Evolutionary conservation across 2,329 filamentous ascomycete species (phyloP).

Genomic region (Monilinia laxa): DNA sequence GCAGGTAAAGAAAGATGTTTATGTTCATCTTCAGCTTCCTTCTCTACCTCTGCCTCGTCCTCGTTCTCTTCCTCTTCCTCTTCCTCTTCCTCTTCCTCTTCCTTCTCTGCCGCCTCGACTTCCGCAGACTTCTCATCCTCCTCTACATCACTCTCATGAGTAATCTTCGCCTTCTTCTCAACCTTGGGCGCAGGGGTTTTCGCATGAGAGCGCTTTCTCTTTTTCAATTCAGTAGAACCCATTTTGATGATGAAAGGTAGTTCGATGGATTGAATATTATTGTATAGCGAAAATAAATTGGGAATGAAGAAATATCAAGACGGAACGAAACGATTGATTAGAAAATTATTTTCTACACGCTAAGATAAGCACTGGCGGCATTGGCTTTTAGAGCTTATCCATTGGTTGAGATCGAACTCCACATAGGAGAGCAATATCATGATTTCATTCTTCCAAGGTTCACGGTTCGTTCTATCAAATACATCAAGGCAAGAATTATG

Average conservation of each 20-base stretch:
- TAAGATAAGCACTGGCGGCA: slow-evolving; percentile 3
- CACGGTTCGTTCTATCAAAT: no score
- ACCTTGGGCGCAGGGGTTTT: slow-evolving; percentile 23
- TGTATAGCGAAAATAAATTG: no score
- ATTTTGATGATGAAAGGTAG: slow-evolving; percentile 25
- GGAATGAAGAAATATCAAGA: no score
- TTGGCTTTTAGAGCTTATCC: slow-evolving; percentile 5
- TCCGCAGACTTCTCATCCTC: slow-evolving; percentile 23
- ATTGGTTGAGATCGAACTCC: neutral
- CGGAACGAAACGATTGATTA: neutral
- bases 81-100: slow-evolving; percentile 37
- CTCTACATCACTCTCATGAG: slow-evolving; percentile 34
- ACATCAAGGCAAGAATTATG: no score
- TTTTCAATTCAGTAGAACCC: slow-evolving; percentile 38
- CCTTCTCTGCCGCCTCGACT: slow-evolving; percentile 34
- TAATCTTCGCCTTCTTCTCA: slow-evolving; percentile 44
- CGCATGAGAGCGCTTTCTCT: slow-evolving; percentile 41
- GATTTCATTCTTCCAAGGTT: no score
- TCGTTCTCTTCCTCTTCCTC: slow-evolving; percentile 29
- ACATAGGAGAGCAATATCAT: no score
- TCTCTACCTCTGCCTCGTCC: slow-evolving; percentile 25
- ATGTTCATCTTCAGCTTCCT: slow-evolving; percentile 29
- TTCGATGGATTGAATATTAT: neutral
- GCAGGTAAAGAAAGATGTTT: slow-evolving; percentile 31
- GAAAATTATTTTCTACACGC: slow-evolving; percentile 21